A percentile compares a stretch with the other conserved stretches of the same genome.
Conservation (phyloP, 1,139 yeast genomes). For the Arxiozyma slooffiae region DNA sequence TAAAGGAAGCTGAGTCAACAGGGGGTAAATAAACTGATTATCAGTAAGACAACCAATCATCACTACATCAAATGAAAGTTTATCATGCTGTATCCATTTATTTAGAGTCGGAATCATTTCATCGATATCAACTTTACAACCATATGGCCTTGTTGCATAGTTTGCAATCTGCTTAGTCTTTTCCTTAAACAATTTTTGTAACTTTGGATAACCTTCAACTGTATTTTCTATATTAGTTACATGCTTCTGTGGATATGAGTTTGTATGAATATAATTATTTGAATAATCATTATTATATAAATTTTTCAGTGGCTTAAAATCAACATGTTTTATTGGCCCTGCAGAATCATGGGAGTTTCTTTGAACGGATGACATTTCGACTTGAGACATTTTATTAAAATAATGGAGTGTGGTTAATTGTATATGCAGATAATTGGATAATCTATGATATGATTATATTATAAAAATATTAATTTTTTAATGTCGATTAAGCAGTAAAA, state of each 20-base stretch:
- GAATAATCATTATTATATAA: conserved; percentile 52
- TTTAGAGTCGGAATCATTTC: conserved; percentile 48
- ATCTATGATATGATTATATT: not conserved
- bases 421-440: not conserved
- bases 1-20: conserved; percentile 57
- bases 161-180: conserved; percentile 43
- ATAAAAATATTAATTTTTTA: no score
- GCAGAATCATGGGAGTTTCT: not conserved
- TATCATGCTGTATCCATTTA: conserved; percentile 48
- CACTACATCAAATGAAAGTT: conserved; percentile 71
- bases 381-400: not conserved
- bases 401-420: not conserved
- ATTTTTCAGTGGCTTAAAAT: conserved; percentile 19
- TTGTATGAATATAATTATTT: conserved; percentile 56
- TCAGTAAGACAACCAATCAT: conserved; percentile 83
- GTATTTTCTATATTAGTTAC: conserved; percentile 59
- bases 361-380: not conserved
- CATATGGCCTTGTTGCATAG: conserved; percentile 56
- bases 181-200: conserved; percentile 54
- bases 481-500: not conserved
- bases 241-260: conserved; percentile 48
- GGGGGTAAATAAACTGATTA: conserved; percentile 53
- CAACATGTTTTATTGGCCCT: conserved; percentile 11
- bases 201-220: conserved; percentile 76
- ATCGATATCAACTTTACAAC: conserved; percentile 45